Base-by-base conservation (phyloP, 2,329 filamentous ascomycete genomes). In the Daldinia eschscholtzii region DNA sequence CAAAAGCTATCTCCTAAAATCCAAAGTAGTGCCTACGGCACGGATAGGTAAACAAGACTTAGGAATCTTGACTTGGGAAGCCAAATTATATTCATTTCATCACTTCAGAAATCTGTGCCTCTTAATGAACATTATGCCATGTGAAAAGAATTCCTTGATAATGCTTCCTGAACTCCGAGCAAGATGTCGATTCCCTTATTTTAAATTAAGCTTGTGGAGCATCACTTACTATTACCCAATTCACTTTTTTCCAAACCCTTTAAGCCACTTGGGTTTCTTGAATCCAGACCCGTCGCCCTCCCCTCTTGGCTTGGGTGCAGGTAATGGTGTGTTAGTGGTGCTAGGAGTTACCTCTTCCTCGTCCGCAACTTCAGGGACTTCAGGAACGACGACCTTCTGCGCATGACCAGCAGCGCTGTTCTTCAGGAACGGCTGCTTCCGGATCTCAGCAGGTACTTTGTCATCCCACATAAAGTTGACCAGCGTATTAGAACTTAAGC, bases 201-300 rank as follows among this genome's bases (percentile, higher is more conserved):
- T 33, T 67, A 57, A 58, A 57, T 53, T 48, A 1, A 52, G 35
- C 48, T 20, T 65, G 62, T 37, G 37, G 55, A 10, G 20, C 61
- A 50, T 61, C 2, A 7, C 2, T 46, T 37, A 23, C 56, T 26
- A 4, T 59, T 61, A 71, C 46, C 44, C 12, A 35, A n/a, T 59
- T 81, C 78, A 92, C 82, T 93, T 94, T 86, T 92, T 94, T 6
- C 88, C 88, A 33, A 89, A 84, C 62, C 91, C 80, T 79, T 92
- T 92, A 44, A 94, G 80, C 87, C 92, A 93, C 78, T 92, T 93
- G 20, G 91, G 91, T 73, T 89, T 80, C 70, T 77, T 78, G n/a
- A 76, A 72, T 0, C 61, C 70, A 10, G 71, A 69, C 20, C 75
- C 65, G 5, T 74, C 75, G 15, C 73, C 66, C 3, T 72, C 72